Evolutionary conservation across 2,329 filamentous ascomycete species (phyloP).

Genomic region (Boeremia lycopersici): DNA sequence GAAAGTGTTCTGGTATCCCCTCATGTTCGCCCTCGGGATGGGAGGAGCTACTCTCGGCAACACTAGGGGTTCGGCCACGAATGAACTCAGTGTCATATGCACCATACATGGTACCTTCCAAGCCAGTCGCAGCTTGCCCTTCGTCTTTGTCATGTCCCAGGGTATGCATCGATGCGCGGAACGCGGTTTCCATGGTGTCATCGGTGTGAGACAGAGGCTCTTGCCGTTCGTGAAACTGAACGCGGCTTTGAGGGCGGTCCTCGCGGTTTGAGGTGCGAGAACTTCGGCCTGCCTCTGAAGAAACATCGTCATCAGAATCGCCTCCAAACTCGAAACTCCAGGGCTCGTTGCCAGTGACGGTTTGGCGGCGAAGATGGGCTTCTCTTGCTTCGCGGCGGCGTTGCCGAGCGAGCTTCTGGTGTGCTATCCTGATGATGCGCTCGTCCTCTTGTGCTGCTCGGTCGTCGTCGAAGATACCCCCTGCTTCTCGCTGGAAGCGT

Average conservation of each 20-base stretch:
- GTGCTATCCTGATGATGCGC: conserved; percentile 46
- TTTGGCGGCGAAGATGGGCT: conserved; percentile 37
- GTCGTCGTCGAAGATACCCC: conserved; percentile 52
- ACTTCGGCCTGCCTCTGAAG: conserved; percentile 35
- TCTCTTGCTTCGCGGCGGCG: conserved; percentile 49
- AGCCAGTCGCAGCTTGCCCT: conserved; percentile 52
- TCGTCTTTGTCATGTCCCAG: conserved; percentile 17
- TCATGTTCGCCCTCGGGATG: conserved; percentile 44
- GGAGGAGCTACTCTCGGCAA: conserved; percentile 76
- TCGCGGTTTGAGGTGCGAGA: conserved; percentile 34
- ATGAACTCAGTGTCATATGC: conserved; percentile 66
- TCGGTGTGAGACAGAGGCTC: conserved; percentile 25
- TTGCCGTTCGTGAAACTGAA: conserved; percentile 29
- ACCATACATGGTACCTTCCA: conserved; percentile 81
- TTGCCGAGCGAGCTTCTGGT: conserved; percentile 51
- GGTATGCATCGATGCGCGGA: conserved; percentile 34
- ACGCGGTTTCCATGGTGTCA: conserved; percentile 45
- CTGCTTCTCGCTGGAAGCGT: conserved; percentile 75
- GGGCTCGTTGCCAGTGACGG: conserved; percentile 60
- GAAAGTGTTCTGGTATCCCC: conserved; percentile 83
- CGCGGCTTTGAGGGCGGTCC: conserved; percentile 26
- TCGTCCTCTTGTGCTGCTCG: conserved; percentile 52
- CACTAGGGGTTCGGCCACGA: conserved; percentile 76
- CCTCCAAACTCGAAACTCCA: conserved; percentile 87
- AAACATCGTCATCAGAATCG: conserved; percentile 62